A percentile compares a stretch with the other conserved stretches of the same genome.
phyloP scores from a whole-genome alignment of 192 early-diverging fungal genomes.

The Coemansia asiatica region DNA sequence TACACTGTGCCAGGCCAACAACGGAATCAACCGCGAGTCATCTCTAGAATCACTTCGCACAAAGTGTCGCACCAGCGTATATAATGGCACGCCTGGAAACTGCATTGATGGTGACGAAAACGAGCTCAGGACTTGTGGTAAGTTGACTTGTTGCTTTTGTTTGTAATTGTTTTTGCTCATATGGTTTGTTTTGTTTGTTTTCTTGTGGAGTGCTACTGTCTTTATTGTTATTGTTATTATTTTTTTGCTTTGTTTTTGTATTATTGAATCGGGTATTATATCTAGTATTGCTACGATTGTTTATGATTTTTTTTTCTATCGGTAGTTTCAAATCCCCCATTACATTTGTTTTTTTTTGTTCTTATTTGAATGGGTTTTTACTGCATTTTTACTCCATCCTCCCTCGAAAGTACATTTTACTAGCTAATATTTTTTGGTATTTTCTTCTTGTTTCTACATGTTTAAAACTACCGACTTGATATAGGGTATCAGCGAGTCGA shows the following conservation, averaged over 20 bases:
- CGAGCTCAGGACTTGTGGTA: slow-evolving; percentile 55
- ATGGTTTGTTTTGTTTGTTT: not conserved
- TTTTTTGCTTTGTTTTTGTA: not conserved
- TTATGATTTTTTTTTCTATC: not conserved
- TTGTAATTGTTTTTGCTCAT: not conserved
- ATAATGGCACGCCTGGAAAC: slow-evolving; percentile 29
- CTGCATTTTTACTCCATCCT: slow-evolving; percentile 3
- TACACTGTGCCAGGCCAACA: slow-evolving; percentile 39
- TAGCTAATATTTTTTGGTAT: not conserved
- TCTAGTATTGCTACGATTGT: not conserved
- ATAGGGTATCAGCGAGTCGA: slow-evolving; percentile 54
- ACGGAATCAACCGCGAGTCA: slow-evolving; percentile 44
- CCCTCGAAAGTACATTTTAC: no score
- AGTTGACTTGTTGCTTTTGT: slow-evolving; percentile 10
- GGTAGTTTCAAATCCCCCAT: no score
- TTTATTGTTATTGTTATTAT: not conserved
- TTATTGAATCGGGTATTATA: not conserved
- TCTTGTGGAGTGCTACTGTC: not conserved
- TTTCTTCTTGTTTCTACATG: not conserved
- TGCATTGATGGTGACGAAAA: slow-evolving; percentile 50
- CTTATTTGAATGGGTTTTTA: not conserved
- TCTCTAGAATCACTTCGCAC: slow-evolving; percentile 40
- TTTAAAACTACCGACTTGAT: no score
- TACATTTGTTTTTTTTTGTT: not conserved
- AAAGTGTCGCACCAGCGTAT: slow-evolving; percentile 35